Conservation (phyloP, 2,329 filamentous ascomycete species). For the Alternaria ethzedia region DNA sequence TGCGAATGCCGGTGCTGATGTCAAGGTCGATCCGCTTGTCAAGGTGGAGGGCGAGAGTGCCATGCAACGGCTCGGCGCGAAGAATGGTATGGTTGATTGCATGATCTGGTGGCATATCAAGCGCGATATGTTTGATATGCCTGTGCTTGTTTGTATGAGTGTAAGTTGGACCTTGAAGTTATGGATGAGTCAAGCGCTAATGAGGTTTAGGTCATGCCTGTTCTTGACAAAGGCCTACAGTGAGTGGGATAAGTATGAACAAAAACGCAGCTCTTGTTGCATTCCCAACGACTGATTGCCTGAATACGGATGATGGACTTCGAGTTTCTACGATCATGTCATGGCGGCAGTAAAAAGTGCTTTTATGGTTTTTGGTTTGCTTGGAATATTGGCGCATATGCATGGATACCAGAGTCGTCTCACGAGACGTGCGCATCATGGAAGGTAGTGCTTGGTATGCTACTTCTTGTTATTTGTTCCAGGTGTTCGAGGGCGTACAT, state of each 20-base stretch:
- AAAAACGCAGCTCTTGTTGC: neutral
- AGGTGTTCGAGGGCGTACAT: neutral
- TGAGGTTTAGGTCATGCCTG: conserved; percentile 35
- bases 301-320: neutral
- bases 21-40: conserved; percentile 30
- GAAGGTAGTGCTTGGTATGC: neutral
- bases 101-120: conserved; percentile 98
- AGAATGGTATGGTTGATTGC: conserved; percentile 91
- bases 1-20: conserved; percentile 24
- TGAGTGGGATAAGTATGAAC: neutral
- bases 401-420: neutral
- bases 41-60: conserved; percentile 65
- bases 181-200: conserved; percentile 10
- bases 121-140: conserved; percentile 96
- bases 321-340: neutral
- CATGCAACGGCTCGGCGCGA: conserved; percentile 78
- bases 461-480: neutral
- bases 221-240: conserved; percentile 34
- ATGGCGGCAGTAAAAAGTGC: conserved; percentile 3
- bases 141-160: conserved; percentile 98
- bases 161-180: conserved; percentile 64
- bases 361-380: neutral
- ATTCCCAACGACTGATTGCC: neutral
- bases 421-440: neutral
- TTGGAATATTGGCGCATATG: neutral